These are phyloP conservation scores for Penicillium oxalicum DNA, from an alignment of 2,329 filamentous ascomycete genomes.

Conservation along the genomic window DNA sequence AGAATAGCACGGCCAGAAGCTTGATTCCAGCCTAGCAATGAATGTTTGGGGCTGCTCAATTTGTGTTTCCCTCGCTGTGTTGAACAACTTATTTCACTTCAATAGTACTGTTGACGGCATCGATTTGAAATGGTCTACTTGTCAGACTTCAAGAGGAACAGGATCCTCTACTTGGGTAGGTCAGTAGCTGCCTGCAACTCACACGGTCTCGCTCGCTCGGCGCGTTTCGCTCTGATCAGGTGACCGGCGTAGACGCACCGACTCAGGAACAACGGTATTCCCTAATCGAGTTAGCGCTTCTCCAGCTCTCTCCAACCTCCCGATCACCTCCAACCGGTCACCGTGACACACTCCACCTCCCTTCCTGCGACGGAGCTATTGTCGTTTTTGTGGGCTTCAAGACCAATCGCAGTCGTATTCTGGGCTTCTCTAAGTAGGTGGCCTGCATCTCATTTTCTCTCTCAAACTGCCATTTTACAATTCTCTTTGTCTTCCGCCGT, in stretches of 20 bases:
- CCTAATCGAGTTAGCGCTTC: conserved; percentile 2
- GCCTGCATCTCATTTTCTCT: conserved; percentile 23
- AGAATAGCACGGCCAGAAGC: too few relatives aligned
- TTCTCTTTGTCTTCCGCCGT: conserved; percentile 12
- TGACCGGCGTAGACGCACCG: background rate
- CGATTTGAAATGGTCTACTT: too few relatives aligned
- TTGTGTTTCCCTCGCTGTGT: too few relatives aligned
- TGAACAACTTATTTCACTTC: too few relatives aligned
- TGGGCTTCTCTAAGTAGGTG: conserved; percentile 42
- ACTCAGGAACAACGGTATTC: background rate
- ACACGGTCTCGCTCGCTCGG: background rate
- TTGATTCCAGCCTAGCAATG: too few relatives aligned
- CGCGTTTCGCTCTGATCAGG: background rate
- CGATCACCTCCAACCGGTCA: conserved; percentile 1
- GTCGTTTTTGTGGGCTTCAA: conserved; percentile 2
- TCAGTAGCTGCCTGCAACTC: too few relatives aligned
- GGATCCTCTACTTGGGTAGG: background rate
- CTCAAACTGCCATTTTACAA: conserved; percentile 12
- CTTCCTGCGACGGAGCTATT: conserved; percentile 10
- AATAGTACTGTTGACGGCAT: too few relatives aligned
- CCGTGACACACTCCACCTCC: conserved; percentile 7
- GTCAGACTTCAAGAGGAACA: too few relatives aligned
- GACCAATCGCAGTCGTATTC: conserved; percentile 13
- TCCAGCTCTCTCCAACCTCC: conserved; percentile 13
- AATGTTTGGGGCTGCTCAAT: too few relatives aligned